Percentiles rank a stretch among this genome's conserved stretches.
These are phyloP conservation scores for Penicillium crustosum DNA, from an alignment of 2,329 filamentous ascomycete genomes.

Conservation along the genomic window DNA sequence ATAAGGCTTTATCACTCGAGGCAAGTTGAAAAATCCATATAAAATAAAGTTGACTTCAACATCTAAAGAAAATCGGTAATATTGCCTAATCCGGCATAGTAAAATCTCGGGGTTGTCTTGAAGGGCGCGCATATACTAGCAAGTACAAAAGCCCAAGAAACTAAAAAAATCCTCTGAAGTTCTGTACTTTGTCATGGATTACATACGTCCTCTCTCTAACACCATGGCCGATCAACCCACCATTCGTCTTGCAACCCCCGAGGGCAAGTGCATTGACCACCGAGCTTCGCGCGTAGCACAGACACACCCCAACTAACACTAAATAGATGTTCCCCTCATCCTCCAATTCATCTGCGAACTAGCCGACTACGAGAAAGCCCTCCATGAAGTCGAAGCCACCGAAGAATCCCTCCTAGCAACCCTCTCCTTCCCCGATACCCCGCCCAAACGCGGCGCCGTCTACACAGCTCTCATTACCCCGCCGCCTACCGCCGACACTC, in stretches of 20 bases:
- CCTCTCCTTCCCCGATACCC: constrained; percentile 68
- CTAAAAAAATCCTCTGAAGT: neutral
- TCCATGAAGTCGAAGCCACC: constrained; percentile 74
- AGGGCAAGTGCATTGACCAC: constrained; percentile 30
- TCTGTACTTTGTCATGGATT: neutral
- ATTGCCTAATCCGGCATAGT: constrained; percentile 4
- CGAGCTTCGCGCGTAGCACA: neutral
- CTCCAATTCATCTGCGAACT: constrained; percentile 79
- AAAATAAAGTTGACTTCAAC: neutral
- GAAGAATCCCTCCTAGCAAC: constrained; percentile 69
- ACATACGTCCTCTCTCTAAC: constrained; percentile 6
- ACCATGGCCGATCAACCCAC: constrained; percentile 38
- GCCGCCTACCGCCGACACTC: constrained; percentile 45
- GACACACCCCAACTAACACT: constrained; percentile 10
- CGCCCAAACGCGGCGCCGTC: constrained; percentile 59
- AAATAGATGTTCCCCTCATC: constrained; percentile 75
- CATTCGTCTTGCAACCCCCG: constrained; percentile 43
- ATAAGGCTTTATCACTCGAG: too few relatives aligned
- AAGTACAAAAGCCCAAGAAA: neutral
- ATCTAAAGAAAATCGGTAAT: neutral
- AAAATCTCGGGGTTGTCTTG: neutral
- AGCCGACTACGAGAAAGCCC: constrained; percentile 81
- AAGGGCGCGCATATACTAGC: neutral
- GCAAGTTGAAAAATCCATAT: neutral
- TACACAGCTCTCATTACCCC: constrained; percentile 70